These are phyloP conservation scores for Leccinum subrobustum DNA, from an alignment of 1,284 basidiomycete genomes.

Conservation along the genomic window DNA sequence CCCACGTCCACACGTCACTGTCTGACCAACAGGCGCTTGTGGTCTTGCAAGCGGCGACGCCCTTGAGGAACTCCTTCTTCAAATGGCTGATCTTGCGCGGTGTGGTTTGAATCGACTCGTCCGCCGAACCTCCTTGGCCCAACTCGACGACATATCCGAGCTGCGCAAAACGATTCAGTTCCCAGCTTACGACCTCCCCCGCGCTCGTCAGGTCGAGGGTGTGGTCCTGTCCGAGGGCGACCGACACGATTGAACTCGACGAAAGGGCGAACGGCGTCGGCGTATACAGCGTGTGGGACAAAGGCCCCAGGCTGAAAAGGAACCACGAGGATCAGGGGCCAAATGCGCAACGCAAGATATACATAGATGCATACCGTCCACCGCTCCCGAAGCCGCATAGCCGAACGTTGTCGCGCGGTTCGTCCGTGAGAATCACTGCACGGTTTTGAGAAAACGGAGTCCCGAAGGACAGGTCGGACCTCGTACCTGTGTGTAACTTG, in stretches of 20 bases:
- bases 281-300: constrained; percentile 78
- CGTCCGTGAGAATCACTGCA: constrained; percentile 70
- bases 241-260: constrained; percentile 50
- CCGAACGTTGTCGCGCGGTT: constrained; percentile 71
- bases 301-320: constrained; percentile 61
- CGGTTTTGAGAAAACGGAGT: constrained; percentile 1
- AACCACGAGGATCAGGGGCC: constrained; percentile 7
- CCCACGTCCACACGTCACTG: constrained; percentile 92
- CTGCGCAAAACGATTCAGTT: constrained; percentile 84
- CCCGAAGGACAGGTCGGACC: constrained; percentile 1
- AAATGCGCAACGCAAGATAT: not conserved
- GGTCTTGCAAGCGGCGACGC: constrained; percentile 85
- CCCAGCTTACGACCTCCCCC: constrained; percentile 91
- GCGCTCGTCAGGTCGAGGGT: constrained; percentile 80
- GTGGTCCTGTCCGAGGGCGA: constrained; percentile 93
- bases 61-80: constrained; percentile 78
- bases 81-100: constrained; percentile 81
- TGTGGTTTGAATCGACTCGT: constrained; percentile 69
- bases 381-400: constrained; percentile 87
- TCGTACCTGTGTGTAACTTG: constrained; percentile 69
- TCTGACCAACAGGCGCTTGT: constrained; percentile 92
- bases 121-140: constrained; percentile 33
- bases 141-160: constrained; percentile 86
- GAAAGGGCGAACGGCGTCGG: constrained; percentile 59
- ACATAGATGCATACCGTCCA: constrained; percentile 53